A percentile compares a stretch with the other conserved stretches of the same genome.
These are phyloP conservation scores for Globisporangium takayamanum DNA, from an alignment of 352 stramenopile genomes.

Conservation along the genomic window DNA sequence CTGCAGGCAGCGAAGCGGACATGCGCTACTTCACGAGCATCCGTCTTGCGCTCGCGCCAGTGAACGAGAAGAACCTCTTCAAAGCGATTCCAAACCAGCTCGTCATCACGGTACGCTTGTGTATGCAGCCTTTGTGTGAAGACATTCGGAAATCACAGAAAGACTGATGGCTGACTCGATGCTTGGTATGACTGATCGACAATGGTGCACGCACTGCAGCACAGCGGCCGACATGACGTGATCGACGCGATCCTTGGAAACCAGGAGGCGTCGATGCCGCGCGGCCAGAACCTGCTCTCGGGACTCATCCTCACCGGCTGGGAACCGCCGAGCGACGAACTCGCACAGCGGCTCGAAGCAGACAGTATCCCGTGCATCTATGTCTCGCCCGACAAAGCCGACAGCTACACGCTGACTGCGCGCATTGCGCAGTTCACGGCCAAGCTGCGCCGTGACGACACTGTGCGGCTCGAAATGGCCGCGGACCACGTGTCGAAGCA, in stretches of 20 bases:
- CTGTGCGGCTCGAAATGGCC: conserved; percentile 65
- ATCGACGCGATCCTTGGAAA: conserved; percentile 85
- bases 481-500: conserved; percentile 76
- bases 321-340: conserved; percentile 61
- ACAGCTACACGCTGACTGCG: conserved; percentile 85
- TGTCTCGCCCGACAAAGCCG: conserved; percentile 70
- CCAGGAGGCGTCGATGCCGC: conserved; percentile 57
- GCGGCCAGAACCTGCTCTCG: conserved; percentile 63
- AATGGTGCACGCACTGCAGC: conserved; percentile 19
- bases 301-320: conserved; percentile 82
- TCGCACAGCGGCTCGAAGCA: conserved; percentile 59
- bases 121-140: neutral
- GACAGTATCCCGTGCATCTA: conserved; percentile 88
- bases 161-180: neutral
- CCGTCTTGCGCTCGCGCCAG: conserved; percentile 68
- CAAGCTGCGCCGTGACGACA: conserved; percentile 75
- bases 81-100: conserved; percentile 84
- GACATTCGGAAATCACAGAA: neutral
- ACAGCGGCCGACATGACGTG: conserved; percentile 76
- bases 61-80: conserved; percentile 72
- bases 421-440: conserved; percentile 76
- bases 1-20: conserved; percentile 50
- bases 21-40: conserved; percentile 83
- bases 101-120: conserved; percentile 62
- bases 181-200: neutral